These are phyloP conservation scores for Fusarium foetens DNA, from an alignment of 2,329 filamentous ascomycete genomes.

Conservation along the genomic window DNA sequence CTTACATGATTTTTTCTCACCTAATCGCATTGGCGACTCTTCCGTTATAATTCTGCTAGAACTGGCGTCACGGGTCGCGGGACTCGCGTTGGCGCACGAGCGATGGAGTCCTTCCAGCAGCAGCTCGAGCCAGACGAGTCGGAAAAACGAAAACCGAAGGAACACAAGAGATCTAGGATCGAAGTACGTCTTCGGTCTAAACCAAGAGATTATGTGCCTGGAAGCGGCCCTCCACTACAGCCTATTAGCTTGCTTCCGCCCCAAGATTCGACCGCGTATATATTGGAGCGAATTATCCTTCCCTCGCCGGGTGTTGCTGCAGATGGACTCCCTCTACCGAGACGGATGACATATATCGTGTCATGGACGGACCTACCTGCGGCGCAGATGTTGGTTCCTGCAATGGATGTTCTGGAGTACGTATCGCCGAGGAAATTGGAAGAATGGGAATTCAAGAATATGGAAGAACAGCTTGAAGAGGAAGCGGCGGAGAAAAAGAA, in stretches of 20 bases:
- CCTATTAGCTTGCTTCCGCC: constrained; percentile 60
- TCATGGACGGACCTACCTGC: constrained; percentile 64
- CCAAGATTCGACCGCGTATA: constrained; percentile 65
- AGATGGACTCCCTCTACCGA: constrained; percentile 52
- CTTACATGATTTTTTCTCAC: not conserved
- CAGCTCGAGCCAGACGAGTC: constrained; percentile 13
- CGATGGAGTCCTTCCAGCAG: constrained; percentile 33
- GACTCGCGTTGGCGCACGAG: constrained; percentile 19
- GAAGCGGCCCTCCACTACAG: constrained; percentile 59
- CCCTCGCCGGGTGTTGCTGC: constrained; percentile 49
- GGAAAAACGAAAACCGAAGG: constrained; percentile 26
- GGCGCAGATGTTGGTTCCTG: constrained; percentile 58
- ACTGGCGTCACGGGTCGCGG: constrained; percentile 13
- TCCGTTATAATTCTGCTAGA: not conserved
- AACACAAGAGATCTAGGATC: constrained; percentile 20
- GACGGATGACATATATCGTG: constrained; percentile 64
- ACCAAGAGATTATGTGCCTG: constrained; percentile 54
- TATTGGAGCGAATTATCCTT: constrained; percentile 63
- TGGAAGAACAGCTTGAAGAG: constrained; percentile 56
- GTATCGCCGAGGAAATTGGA: constrained; percentile 67
- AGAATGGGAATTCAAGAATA: constrained; percentile 62
- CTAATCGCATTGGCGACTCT: not conserved
- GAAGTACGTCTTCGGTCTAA: constrained; percentile 31
- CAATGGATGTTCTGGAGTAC: constrained; percentile 64
- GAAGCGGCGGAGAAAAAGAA: constrained; percentile 47